Conservation (phyloP, 768 basidiomycete species). For the Suillus fuscotomentosus region DNA sequence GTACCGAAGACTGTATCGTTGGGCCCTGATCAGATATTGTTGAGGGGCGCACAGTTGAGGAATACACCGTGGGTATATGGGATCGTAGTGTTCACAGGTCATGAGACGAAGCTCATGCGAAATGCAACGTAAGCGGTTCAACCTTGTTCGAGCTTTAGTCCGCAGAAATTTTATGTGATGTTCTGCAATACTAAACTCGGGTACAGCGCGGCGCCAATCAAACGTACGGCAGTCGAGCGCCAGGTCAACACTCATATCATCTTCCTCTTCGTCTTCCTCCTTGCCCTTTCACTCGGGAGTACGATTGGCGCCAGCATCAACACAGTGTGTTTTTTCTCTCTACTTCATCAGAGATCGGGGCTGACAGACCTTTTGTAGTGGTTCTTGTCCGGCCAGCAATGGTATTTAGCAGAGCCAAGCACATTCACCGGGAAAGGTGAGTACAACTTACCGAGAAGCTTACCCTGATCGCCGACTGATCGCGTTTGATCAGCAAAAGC, state of each 20-base stretch:
- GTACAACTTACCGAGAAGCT: slow-evolving; percentile 15
- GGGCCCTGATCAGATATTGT: slow-evolving; percentile 91
- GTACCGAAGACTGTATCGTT: slow-evolving; percentile 81
- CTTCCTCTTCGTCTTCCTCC: slow-evolving; percentile 85
- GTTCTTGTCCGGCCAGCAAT: slow-evolving; percentile 84
- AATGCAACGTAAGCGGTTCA: slow-evolving; percentile 83
- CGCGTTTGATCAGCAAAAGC: slow-evolving; percentile 49
- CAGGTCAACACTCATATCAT: slow-evolving; percentile 97
- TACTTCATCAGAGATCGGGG: neutral
- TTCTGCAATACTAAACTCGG: neutral
- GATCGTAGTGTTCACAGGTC: slow-evolving; percentile 90
- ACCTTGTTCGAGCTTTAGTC: neutral
- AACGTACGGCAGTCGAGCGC: slow-evolving; percentile 91
- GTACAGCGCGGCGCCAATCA: slow-evolving; percentile 90
- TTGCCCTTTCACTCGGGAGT: slow-evolving; percentile 86
- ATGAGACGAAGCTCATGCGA: slow-evolving; percentile 97
- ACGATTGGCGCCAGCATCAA: slow-evolving; percentile 92
- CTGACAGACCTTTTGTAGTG: slow-evolving; percentile 44
- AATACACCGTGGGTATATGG: slow-evolving; percentile 98
- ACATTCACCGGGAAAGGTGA: slow-evolving; percentile 64
- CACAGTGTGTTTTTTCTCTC: slow-evolving; percentile 46
- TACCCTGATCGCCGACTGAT: slow-evolving; percentile 8
- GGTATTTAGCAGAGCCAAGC: slow-evolving; percentile 78
- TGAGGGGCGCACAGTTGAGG: slow-evolving; percentile 92
- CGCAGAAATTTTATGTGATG: neutral